Evolutionary conservation across 2,329 filamentous ascomycete genomes (phyloP), one percentile per base, ranked within the genome.

Genomic region (Colletotrichum endophyticum): DNA sequence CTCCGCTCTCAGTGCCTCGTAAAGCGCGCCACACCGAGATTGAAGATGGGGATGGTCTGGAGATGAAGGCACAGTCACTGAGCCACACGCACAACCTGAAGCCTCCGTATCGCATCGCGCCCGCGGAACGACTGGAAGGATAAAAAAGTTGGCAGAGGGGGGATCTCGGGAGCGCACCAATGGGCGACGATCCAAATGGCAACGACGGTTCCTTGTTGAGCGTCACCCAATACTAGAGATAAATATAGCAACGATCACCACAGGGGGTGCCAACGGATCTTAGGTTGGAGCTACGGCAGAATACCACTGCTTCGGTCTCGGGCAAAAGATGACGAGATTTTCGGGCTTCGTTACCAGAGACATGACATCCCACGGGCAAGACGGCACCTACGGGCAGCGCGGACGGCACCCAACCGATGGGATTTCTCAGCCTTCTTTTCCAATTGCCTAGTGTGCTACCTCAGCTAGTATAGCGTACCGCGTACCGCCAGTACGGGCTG

Each of bases 181-280:
- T 72, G 53, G 34, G n/a, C 28, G 44, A 63, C 27, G 73, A 49
- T 32, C 22, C 32, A 28, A 64, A 44, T 72, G 27, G 39, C 53
- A 49, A 49, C 44, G 44, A 62, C 62, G 25, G 11, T 73, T 73
- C 70, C 63, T 61, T 73, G 73, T n/a, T 62, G 25, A 30, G 49
- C 32, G 32, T 27, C 56, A 63, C 57, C 64, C 44, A 61, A 67
- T 67, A 64, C 11, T 22, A 57, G 32, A 27, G 73, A 63, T 73
- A 76, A 73, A 67, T 69, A 73, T 76, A 76, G 70, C 27, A 73
- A 64, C 63, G 63, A 76, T 76, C 70, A 76, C 25, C 63, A 59
- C 73, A 73, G 39, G 73, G 67, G 59, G 22, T 36, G n/a, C 15
- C 56, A 57, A 49, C 30, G 39, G 56, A 63, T 68, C 39, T 49